phyloP scores from a whole-genome alignment of 495 filamentous ascomycete species.

The Letharia columbiana region DNA sequence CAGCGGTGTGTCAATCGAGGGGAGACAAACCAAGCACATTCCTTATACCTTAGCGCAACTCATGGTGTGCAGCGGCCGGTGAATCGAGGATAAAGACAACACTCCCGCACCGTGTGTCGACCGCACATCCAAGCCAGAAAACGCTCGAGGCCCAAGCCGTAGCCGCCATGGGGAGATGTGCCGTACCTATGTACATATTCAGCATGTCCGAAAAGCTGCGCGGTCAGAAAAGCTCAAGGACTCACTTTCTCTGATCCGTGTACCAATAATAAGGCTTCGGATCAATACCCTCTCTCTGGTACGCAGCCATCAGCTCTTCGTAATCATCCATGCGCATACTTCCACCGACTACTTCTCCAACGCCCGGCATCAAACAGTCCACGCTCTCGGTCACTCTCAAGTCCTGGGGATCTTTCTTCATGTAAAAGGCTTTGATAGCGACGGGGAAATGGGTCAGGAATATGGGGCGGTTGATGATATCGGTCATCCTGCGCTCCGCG shows the following conservation, averaged over 20 bases:
- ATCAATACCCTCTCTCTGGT: conserved; percentile 77
- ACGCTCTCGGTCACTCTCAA: conserved; percentile 90
- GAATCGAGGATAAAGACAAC: conserved; percentile 86
- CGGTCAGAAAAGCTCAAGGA: conserved; percentile 21
- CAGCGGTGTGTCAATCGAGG: background rate
- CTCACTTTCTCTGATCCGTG: conserved; percentile 94
- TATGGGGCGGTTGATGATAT: conserved; percentile 88
- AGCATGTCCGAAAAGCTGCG: conserved; percentile 20
- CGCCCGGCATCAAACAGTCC: conserved; percentile 91
- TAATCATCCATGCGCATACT: conserved; percentile 93
- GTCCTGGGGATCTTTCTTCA: conserved; percentile 83
- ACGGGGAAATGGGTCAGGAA: conserved; percentile 96
- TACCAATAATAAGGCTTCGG: conserved; percentile 96
- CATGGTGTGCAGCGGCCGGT: conserved; percentile 89
- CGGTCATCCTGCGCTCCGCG: conserved; percentile 93
- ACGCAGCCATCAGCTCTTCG: conserved; percentile 85
- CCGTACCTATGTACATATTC: conserved; percentile 61
- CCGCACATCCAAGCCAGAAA: conserved; percentile 96
- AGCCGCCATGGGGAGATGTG: conserved; percentile 88
- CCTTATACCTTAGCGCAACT: background rate
- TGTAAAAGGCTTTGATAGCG: conserved; percentile 99
- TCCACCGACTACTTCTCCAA: conserved; percentile 95
- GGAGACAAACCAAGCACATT: background rate
- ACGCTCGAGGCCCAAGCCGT: conserved; percentile 88
- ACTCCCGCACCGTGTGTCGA: conserved; percentile 83